A percentile compares a stretch with the other conserved stretches of the same genome.
Conservation (phyloP, 352 stramenopile genomes). For the Elongisporangium senticosum region DNA sequence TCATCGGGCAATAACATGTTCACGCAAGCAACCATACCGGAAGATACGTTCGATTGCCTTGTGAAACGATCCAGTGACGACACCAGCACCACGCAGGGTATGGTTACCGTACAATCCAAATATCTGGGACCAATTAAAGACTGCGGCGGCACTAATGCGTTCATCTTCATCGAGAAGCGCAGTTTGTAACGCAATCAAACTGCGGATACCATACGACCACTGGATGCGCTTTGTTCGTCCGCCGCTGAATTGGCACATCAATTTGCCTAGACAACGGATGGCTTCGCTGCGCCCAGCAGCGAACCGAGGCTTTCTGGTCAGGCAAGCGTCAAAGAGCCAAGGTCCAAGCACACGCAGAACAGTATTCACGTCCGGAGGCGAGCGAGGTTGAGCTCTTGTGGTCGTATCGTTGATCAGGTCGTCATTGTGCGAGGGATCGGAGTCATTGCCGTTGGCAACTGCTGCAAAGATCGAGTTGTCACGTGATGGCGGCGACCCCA, state of each 20-base stretch:
- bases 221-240: constrained; percentile 76
- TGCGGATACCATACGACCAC: constrained; percentile 80
- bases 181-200: constrained; percentile 75
- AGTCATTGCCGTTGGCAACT: constrained; percentile 30
- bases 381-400: constrained; percentile 29
- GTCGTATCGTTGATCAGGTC: constrained; percentile 15
- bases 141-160: constrained; percentile 66
- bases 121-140: constrained; percentile 83
- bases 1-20: not conserved
- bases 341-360: constrained; percentile 72
- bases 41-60: constrained; percentile 76
- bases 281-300: constrained; percentile 68
- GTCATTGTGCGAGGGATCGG: constrained; percentile 12
- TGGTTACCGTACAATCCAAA: constrained; percentile 81
- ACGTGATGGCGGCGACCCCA: constrained; percentile 43
- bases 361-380: constrained; percentile 81
- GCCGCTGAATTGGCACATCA: constrained; percentile 61
- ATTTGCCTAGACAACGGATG: constrained; percentile 66
- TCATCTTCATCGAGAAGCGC: constrained; percentile 79
- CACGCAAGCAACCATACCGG: constrained; percentile 21
- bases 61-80: constrained; percentile 76
- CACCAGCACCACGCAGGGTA: constrained; percentile 68
- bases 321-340: constrained; percentile 82
- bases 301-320: constrained; percentile 69
- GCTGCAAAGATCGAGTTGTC: constrained; percentile 39